Conservation (phyloP, 768 basidiomycete genomes). For the Lepiota venenata region DNA sequence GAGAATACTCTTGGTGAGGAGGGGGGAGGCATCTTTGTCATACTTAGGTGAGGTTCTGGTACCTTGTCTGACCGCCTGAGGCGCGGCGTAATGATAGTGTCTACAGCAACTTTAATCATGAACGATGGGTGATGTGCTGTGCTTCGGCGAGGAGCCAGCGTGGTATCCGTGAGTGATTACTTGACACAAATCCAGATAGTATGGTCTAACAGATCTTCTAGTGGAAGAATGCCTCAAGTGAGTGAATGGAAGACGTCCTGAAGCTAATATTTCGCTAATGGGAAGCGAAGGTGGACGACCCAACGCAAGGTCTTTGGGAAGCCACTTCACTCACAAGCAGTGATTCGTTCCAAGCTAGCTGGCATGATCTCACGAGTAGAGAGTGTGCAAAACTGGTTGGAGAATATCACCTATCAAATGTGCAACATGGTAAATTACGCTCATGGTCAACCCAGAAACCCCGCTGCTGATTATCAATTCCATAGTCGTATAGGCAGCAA, state of each 20-base stretch:
- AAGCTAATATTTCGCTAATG: background rate
- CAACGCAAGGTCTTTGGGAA: slow-evolving; percentile 94
- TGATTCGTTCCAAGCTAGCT: slow-evolving; percentile 86
- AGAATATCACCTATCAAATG: slow-evolving; percentile 88
- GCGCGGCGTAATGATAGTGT: background rate
- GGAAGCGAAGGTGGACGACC: slow-evolving; percentile 63
- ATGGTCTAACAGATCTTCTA: slow-evolving; percentile 18
- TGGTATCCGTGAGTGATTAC: slow-evolving; percentile 21
- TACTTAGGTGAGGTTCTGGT: slow-evolving; percentile 24
- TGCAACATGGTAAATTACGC: slow-evolving; percentile 60
- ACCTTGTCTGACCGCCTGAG: background rate
- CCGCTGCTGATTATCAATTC: slow-evolving; percentile 2
- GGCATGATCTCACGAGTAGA: slow-evolving; percentile 79
- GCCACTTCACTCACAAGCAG: slow-evolving; percentile 77
- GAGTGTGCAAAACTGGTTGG: slow-evolving; percentile 73
- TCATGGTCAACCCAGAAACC: background rate
- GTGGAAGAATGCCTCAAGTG: slow-evolving; percentile 86
- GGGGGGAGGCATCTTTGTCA: slow-evolving; percentile 32
- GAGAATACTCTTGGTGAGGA: slow-evolving; percentile 72
- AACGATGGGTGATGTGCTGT: slow-evolving; percentile 90
- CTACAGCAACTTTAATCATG: slow-evolving; percentile 87
- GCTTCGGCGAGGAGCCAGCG: slow-evolving; percentile 55
- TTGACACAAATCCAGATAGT: background rate
- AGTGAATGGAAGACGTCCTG: slow-evolving; percentile 11
- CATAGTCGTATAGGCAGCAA: slow-evolving; percentile 67